Conservation (phyloP, 306 rosid genomes). For the Dryas alaskensis region DNA sequence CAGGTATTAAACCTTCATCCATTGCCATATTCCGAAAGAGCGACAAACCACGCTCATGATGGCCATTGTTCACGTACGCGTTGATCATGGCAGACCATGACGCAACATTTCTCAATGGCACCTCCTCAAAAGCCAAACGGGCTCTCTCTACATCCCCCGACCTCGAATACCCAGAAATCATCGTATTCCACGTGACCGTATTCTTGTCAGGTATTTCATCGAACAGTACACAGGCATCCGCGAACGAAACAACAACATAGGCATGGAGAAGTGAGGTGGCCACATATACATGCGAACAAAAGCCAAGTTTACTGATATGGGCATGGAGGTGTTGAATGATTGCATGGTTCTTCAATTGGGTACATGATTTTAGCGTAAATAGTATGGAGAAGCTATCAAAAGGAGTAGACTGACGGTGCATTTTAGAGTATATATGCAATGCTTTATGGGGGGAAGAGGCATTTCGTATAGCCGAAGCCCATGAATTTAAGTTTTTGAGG, state of each 20-base stretch:
- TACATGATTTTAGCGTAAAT: constrained; percentile 51
- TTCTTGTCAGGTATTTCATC: constrained; percentile 59
- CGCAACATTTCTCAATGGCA: constrained; percentile 40
- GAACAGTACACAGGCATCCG: constrained; percentile 46
- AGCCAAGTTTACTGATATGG: constrained; percentile 59
- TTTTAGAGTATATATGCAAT: constrained; percentile 33
- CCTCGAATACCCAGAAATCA: constrained; percentile 54
- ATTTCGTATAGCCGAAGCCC: constrained; percentile 48
- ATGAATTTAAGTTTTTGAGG: constrained; percentile 35
- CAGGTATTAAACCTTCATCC: constrained; percentile 28
- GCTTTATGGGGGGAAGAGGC: constrained; percentile 47
- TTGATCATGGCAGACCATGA: constrained; percentile 62
- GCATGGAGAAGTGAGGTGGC: constrained; percentile 44
- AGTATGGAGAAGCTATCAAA: constrained; percentile 50
- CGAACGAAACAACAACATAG: constrained; percentile 26
- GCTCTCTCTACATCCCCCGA: constrained; percentile 37
- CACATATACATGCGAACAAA: constrained; percentile 37
- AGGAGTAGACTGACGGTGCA: constrained; percentile 42
- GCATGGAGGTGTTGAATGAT: constrained; percentile 50
- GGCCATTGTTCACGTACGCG: constrained; percentile 33
- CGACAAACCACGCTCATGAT: constrained; percentile 29
- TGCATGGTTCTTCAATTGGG: constrained; percentile 31
- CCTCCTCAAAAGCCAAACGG: constrained; percentile 37
- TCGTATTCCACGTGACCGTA: constrained; percentile 55
- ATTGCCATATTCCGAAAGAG: constrained; percentile 53